Conservation (phyloP, 345 rosid genomes). For the Carallia brachiata region DNA sequence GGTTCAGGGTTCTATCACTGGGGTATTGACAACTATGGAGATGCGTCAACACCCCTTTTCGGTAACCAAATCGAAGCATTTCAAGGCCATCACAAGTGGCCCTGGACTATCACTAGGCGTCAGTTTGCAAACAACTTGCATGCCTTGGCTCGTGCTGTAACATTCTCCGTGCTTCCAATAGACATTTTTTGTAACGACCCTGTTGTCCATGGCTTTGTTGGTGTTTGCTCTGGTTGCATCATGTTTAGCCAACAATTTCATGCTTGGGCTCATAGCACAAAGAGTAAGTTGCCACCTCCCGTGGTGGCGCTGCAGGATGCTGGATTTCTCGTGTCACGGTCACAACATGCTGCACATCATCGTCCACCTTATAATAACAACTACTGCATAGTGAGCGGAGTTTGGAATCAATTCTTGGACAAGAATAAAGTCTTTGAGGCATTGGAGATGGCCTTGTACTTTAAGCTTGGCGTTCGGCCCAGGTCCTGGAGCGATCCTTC, state of each 20-base stretch:
- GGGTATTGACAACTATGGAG: slow-evolving; percentile 90
- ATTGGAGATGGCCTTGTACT: slow-evolving; percentile 69
- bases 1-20: slow-evolving; percentile 93
- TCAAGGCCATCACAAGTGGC: slow-evolving; percentile 92
- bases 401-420: slow-evolving; percentile 73
- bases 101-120: slow-evolving; percentile 82
- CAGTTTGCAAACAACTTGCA: slow-evolving; percentile 88
- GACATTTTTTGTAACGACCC: slow-evolving; percentile 51
- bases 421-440: slow-evolving; percentile 56
- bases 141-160: slow-evolving; percentile 52
- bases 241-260: slow-evolving; percentile 95
- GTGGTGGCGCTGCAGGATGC: slow-evolving; percentile 70
- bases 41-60: slow-evolving; percentile 60
- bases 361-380: slow-evolving; percentile 77
- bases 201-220: slow-evolving; percentile 50
- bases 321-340: slow-evolving; percentile 65
- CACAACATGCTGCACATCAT: slow-evolving; percentile 71
- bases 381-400: slow-evolving; percentile 87
- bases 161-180: slow-evolving; percentile 62
- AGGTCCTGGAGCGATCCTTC: slow-evolving; percentile 82
- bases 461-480: slow-evolving; percentile 57
- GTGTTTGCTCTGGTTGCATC: slow-evolving; percentile 59
- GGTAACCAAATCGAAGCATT: slow-evolving; percentile 84
- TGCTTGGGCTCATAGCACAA: slow-evolving; percentile 94
- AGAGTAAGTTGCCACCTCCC: slow-evolving; percentile 66